Conservation (phyloP, 2,329 filamentous ascomycete genomes). For the Aspergillus sclerotialis region DNA sequence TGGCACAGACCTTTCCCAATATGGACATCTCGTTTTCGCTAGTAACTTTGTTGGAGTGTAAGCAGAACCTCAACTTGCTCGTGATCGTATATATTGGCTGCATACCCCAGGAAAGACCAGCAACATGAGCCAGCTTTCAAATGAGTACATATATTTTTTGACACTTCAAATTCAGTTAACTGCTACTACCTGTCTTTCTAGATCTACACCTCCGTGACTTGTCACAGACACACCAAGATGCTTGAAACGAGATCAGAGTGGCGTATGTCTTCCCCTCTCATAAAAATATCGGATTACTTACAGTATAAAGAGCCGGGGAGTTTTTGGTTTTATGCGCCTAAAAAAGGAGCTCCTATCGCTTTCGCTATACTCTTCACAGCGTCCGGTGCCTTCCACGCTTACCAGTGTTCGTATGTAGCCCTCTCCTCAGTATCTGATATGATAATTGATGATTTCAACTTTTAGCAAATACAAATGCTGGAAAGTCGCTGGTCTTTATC, state of each 20-base stretch:
- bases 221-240: conserved; percentile 5
- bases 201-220: no score
- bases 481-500: conserved; percentile 35
- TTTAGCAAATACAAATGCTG: conserved; percentile 33
- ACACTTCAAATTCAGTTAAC: no score
- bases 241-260: conserved; percentile 19
- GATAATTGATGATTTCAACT: conserved; percentile 5
- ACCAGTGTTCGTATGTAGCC: conserved; percentile 28
- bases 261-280: conserved; percentile 16
- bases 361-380: conserved; percentile 35
- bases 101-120: no score
- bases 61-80: no score
- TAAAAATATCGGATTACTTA: no score
- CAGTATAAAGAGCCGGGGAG: conserved; percentile 22
- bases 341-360: conserved; percentile 34
- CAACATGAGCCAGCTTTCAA: no score
- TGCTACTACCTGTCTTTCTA: no score
- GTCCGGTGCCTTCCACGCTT: conserved; percentile 31
- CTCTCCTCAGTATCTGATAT: not conserved
- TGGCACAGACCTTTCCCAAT: no score
- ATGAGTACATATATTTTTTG: no score
- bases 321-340: conserved; percentile 36
- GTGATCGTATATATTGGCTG: no score
- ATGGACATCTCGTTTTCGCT: no score
- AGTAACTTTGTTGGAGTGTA: no score